phyloP scores from a whole-genome alignment of 768 basidiomycete genomes.

The Pisolithus sp. region DNA sequence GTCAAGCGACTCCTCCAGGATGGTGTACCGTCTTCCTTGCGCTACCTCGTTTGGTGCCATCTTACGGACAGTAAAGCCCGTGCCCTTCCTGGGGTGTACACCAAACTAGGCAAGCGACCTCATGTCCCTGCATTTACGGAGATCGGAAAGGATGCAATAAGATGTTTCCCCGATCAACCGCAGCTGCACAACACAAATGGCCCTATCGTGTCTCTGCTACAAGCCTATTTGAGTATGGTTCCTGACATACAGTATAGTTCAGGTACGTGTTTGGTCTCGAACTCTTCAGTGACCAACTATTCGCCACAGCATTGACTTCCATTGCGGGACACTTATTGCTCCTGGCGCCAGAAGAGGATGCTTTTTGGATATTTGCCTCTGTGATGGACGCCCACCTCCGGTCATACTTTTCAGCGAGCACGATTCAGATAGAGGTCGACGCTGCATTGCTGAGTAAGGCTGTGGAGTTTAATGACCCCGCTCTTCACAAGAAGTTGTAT shows the following conservation, averaged over 20 bases:
- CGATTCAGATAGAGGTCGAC: conserved; percentile 70
- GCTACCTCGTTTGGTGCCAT: conserved; percentile 81
- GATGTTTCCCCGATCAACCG: conserved; percentile 50
- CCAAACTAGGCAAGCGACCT: conserved; percentile 51
- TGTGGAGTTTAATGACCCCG: conserved; percentile 56
- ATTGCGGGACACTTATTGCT: conserved; percentile 68
- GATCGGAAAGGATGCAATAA: conserved; percentile 54
- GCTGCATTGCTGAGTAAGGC: conserved; percentile 63
- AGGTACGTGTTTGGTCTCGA: conserved; percentile 36
- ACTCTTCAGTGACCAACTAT: background rate
- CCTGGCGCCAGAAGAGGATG: conserved; percentile 80
- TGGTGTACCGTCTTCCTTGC: conserved; percentile 77
- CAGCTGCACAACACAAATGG: conserved; percentile 53
- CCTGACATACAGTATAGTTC: conserved; percentile 67
- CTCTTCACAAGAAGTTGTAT: conserved; percentile 60
- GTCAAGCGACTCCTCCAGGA: conserved; percentile 66
- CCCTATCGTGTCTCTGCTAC: conserved; percentile 50
- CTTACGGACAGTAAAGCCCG: conserved; percentile 72
- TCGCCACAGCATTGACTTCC: conserved; percentile 50
- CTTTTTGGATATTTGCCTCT: conserved; percentile 86
- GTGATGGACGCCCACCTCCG: conserved; percentile 83
- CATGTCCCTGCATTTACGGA: conserved; percentile 41
- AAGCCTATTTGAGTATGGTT: conserved; percentile 81
- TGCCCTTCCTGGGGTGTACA: conserved; percentile 62
- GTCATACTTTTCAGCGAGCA: conserved; percentile 59